phyloP scores from a whole-genome alignment of 306 rosid genomes.

The Carpinus fangiana region DNA sequence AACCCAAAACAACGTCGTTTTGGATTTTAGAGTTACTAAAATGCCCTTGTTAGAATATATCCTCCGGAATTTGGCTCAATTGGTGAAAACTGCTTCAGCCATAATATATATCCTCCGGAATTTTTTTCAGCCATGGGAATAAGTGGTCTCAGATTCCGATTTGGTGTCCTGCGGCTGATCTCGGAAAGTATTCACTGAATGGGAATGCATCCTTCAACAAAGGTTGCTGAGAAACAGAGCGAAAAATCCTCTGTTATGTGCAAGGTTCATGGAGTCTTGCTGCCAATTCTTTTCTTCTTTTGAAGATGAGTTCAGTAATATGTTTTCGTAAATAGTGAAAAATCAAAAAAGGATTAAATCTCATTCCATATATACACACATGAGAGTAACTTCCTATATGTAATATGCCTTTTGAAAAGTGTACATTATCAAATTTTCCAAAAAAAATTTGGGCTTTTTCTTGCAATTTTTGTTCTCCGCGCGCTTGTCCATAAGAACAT shows the following conservation, averaged over 20 bases:
- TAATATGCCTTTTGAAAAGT: conserved; percentile 49
- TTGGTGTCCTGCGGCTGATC: conserved; percentile 45
- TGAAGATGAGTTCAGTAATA: conserved; percentile 58
- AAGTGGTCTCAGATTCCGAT: conserved; percentile 50
- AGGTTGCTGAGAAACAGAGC: conserved; percentile 47
- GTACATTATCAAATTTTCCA: conserved; percentile 85
- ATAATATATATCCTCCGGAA: conserved; percentile 60
- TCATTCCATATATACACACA: conserved; percentile 53
- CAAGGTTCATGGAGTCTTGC: conserved; percentile 49
- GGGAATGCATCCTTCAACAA: conserved; percentile 34
- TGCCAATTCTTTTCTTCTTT: conserved; percentile 29
- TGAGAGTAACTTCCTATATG: conserved; percentile 31
- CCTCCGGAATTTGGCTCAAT: conserved; percentile 40
- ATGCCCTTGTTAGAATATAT: too few species aligned
- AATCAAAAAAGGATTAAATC: conserved; percentile 34
- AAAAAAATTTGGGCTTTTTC: conserved; percentile 46
- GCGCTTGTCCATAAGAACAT: conserved; percentile 9
- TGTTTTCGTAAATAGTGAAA: conserved; percentile 60
- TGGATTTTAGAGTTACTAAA: too few species aligned
- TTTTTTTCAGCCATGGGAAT: conserved; percentile 69
- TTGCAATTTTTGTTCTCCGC: conserved; percentile 5
- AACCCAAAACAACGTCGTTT: too few species aligned
- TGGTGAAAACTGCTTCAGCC: conserved; percentile 47
- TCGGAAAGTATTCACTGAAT: conserved; percentile 24
- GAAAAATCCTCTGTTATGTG: conserved; percentile 26